phyloP scores from a whole-genome alignment of 202 grass and related monocot species.

The Carex arenaria region DNA sequence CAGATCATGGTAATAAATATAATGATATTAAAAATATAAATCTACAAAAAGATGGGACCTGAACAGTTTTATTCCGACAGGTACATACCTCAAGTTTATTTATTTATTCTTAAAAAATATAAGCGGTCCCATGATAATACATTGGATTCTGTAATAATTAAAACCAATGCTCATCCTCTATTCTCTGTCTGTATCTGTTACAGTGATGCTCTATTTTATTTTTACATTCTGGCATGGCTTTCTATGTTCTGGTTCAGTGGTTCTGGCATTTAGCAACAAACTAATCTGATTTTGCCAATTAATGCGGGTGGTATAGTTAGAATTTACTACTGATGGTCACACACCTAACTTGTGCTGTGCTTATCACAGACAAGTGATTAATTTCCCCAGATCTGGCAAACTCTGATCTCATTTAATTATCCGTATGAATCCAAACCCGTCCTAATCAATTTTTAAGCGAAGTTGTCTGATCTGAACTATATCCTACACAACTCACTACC shows the following conservation, averaged over 20 bases:
- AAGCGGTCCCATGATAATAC: background rate
- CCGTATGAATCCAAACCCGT: background rate
- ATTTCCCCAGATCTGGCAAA: background rate
- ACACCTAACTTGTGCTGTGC: background rate
- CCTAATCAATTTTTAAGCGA: background rate
- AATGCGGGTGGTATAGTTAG: background rate
- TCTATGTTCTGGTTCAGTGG: too few relatives aligned
- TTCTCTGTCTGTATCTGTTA: background rate
- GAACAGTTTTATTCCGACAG: background rate
- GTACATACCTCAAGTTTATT: too few relatives aligned
- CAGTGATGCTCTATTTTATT: background rate
- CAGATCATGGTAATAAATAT: background rate
- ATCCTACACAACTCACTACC: too few relatives aligned
- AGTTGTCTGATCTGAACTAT: too few relatives aligned
- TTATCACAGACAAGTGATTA: background rate
- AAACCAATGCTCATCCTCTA: background rate
- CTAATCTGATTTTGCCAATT: background rate
- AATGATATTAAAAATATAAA: background rate
- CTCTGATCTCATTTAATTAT: background rate
- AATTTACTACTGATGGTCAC: background rate
- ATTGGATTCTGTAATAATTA: background rate
- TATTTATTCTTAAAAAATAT: background rate
- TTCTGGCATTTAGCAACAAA: background rate
- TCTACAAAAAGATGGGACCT: background rate
- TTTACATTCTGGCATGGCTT: background rate